Base-by-base conservation (phyloP, 75 land plant genomes). In the Chamaecyparis obtusa region DNA sequence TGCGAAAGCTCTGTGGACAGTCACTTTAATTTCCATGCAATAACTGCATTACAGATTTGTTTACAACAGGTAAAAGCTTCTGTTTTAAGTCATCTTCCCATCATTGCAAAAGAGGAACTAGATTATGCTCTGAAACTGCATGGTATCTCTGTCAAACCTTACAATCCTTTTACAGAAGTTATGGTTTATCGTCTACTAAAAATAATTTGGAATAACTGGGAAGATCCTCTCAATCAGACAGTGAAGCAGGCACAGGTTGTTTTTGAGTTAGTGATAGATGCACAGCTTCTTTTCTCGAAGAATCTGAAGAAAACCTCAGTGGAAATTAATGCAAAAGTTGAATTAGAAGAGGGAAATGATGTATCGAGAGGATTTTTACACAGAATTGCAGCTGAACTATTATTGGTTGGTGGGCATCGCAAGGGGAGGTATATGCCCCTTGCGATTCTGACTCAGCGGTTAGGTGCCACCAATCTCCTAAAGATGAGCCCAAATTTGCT, bases 151-250 rank as follows among this genome's bases (percentile, higher is more conserved):
- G 81, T 87, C 36, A 83, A 69, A 35, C 43, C 84, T 24, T 94
- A 92, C 88, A 85, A 88, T 76, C 99, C 96, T 35, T 80, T 98
- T 56, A 87, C 96, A 6, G 92, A 94, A 77, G 86, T 89, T 1
- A 90, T 93, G 91, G 87, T 91, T 13, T 80, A 88, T 33, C 94
- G 99, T 24, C 84, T 98, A 41, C 83, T 97, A 86, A 95, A 92
- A 85, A 94, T 98, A 76, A 92, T 98, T 51, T 98, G 99, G 99
- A 98, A 97, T 86, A 97, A 98, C 83, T 96, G 98, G 90, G 99
- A 98, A 88, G 99, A 98, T 87, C 99, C 99, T 74, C 90, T 98
- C 44, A 98, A 93, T 86, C 99, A 98, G 89, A 98, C 99, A 0
- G 99, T 97, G 80, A 97, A 95, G 78, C 99, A 98, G 90, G 98